Evolutionary conservation across 2,329 filamentous ascomycete species (phyloP).

Genomic region (Colletotrichum orchidophilum): DNA sequence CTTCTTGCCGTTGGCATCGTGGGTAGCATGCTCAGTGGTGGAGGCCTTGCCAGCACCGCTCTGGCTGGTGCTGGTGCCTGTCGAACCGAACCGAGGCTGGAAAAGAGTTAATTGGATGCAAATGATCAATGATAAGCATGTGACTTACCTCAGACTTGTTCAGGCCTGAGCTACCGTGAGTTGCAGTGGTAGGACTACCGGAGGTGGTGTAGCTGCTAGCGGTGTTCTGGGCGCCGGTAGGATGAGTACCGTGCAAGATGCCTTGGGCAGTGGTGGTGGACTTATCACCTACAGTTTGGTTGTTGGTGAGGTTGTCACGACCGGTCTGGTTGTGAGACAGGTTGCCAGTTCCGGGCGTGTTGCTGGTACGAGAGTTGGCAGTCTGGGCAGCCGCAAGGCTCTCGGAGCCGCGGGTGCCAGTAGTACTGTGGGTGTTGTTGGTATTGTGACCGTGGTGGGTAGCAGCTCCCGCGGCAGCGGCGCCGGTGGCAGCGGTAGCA

Average conservation of each 20-base stretch:
- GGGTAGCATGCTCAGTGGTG: background rate
- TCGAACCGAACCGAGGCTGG: conserved; percentile 6
- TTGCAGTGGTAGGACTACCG: background rate
- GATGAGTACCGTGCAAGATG: conserved; percentile 19
- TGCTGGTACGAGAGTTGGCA: background rate
- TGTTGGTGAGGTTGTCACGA: background rate
- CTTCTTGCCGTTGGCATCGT: conserved; percentile 26
- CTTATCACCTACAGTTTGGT: conserved; percentile 11
- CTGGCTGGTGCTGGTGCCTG: background rate
- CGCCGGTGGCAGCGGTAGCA: background rate
- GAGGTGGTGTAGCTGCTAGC: background rate
- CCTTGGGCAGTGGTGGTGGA: conserved; percentile 3
- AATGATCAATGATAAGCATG: background rate
- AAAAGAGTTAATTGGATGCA: background rate
- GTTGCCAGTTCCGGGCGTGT: background rate
- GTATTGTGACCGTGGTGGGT: background rate
- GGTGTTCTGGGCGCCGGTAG: background rate
- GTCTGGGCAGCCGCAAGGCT: background rate
- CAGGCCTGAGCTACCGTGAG: background rate
- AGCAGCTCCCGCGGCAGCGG: background rate
- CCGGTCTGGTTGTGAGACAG: background rate
- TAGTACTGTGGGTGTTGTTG: background rate
- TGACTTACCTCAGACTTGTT: conserved; percentile 1
- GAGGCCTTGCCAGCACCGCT: background rate
- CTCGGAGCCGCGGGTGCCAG: background rate